A percentile compares a stretch with the other conserved stretches of the same genome.
These are phyloP conservation scores for Excoecaria agallocha DNA, from an alignment of 345 rosid genomes.

Conservation along the genomic window DNA sequence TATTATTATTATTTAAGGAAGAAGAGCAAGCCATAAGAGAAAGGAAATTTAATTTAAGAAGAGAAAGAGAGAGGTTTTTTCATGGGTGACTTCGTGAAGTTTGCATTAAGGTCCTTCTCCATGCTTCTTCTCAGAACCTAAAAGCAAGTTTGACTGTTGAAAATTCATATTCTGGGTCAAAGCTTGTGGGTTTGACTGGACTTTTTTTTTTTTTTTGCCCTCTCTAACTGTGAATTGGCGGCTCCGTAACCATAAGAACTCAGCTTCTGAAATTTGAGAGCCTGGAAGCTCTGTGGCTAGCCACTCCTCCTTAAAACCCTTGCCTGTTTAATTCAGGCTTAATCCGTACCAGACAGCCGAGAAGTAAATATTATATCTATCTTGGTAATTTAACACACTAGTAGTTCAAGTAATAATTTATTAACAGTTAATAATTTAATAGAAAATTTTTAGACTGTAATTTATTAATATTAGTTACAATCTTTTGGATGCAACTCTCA, in stretches of 20 bases:
- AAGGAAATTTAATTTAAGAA: conserved; percentile 15
- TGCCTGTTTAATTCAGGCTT: no score
- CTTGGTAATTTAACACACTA: no score
- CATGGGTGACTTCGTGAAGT: conserved; percentile 19
- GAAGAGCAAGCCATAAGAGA: not conserved
- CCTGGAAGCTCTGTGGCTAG: not conserved
- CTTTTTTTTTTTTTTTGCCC: conserved; percentile 15
- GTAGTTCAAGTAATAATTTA: no score
- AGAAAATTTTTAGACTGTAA: no score
- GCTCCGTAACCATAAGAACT: conserved; percentile 22
- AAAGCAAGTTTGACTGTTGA: conserved; percentile 83
- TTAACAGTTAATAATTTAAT: no score
- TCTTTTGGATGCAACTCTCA: no score
- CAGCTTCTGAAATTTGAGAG: not conserved
- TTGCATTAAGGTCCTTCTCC: conserved; percentile 14
- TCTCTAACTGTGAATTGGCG: conserved; percentile 39
- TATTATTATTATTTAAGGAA: not conserved
- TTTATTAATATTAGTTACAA: no score
- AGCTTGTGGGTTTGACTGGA: conserved; percentile 81
- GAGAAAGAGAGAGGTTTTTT: not conserved
- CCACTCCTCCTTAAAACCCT: conserved; percentile 9
- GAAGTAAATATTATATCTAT: no score
- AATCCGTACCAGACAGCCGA: no score
- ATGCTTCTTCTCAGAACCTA: conserved; percentile 63
- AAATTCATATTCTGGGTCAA: conserved; percentile 60